A percentile compares a stretch with the other conserved stretches of the same genome.
phyloP scores from a whole-genome alignment of 1,284 basidiomycete species.

The Irpex sp. region DNA sequence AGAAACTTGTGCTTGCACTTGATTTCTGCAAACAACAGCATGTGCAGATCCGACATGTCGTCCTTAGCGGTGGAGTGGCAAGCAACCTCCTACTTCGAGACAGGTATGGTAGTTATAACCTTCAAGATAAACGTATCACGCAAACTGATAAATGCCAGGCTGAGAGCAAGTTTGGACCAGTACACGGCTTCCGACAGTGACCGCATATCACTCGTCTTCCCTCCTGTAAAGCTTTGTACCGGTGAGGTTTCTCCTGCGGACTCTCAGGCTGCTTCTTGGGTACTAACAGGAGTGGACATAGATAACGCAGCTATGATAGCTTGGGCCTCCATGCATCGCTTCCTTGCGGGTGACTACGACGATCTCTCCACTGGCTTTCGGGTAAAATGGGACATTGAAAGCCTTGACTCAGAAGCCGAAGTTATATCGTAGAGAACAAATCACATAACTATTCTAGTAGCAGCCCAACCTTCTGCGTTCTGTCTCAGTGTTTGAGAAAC shows the following conservation, averaged over 20 bases:
- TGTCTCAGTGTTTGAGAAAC: no score
- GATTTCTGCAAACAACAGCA: slow-evolving; percentile 39
- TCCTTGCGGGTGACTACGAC: slow-evolving; percentile 66
- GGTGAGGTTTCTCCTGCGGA: slow-evolving; percentile 39
- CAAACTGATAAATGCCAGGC: slow-evolving; percentile 28
- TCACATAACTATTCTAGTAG: no score
- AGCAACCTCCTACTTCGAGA: slow-evolving; percentile 72
- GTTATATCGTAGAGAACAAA: no score
- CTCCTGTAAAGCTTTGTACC: slow-evolving; percentile 78
- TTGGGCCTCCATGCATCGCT: slow-evolving; percentile 83
- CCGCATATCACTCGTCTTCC: slow-evolving; percentile 47
- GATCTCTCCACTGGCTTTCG: slow-evolving; percentile 54
- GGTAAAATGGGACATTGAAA: slow-evolving; percentile 72
- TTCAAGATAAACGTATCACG: background rate
- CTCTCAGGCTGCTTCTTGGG: background rate
- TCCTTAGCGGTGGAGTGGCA: slow-evolving; percentile 89
- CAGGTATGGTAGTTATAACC: slow-evolving; percentile 39
- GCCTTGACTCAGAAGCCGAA: slow-evolving; percentile 25
- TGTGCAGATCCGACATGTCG: slow-evolving; percentile 51
- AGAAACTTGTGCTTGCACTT: slow-evolving; percentile 68
- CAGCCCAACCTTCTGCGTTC: no score
- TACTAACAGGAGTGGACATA: slow-evolving; percentile 25
- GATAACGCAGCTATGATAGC: slow-evolving; percentile 97
- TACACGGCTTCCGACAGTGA: slow-evolving; percentile 29
- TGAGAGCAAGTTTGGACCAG: slow-evolving; percentile 37